Evolutionary conservation across 345 rosid species (phyloP).

Genomic region (Salix caprea): DNA sequence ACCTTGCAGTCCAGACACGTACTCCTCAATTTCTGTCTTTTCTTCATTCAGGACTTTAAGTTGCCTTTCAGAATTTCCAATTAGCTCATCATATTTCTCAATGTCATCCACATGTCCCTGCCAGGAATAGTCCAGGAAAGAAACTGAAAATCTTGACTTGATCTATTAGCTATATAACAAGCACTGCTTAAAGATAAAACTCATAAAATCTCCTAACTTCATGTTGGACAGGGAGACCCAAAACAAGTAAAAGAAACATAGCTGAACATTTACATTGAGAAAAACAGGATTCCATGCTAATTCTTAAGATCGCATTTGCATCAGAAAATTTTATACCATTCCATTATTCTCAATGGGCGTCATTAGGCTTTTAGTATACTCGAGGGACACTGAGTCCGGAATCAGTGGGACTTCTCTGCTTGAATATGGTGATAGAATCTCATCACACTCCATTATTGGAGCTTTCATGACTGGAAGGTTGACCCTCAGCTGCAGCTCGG

Average conservation of each 20-base stretch:
- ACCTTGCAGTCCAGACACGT: constrained; percentile 44
- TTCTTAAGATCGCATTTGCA: neutral
- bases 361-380: constrained; percentile 9
- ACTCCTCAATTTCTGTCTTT: constrained; percentile 27
- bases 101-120: constrained; percentile 32
- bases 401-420: constrained; percentile 10
- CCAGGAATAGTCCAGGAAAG: constrained; percentile 10
- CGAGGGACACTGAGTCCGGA: constrained; percentile 6
- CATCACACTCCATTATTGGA: constrained; percentile 10
- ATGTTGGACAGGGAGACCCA: too few relatives aligned
- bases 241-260: neutral
- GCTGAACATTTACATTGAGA: neutral
- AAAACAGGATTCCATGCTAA: neutral
- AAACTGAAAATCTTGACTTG: neutral
- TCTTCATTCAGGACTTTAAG: constrained; percentile 18
- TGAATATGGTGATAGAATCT: constrained; percentile 14
- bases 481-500: constrained; percentile 36
- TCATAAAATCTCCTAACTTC: too few relatives aligned
- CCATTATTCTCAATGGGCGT: constrained; percentile 2
- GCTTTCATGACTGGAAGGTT: constrained; percentile 23
- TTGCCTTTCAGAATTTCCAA: constrained; percentile 10
- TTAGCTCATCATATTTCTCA: constrained; percentile 12
- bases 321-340: constrained; percentile 10
- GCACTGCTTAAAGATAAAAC: neutral
- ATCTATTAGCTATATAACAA: neutral